Conservation (phyloP, 1,284 basidiomycete genomes). For the Quambalaria eucalypti region DNA sequence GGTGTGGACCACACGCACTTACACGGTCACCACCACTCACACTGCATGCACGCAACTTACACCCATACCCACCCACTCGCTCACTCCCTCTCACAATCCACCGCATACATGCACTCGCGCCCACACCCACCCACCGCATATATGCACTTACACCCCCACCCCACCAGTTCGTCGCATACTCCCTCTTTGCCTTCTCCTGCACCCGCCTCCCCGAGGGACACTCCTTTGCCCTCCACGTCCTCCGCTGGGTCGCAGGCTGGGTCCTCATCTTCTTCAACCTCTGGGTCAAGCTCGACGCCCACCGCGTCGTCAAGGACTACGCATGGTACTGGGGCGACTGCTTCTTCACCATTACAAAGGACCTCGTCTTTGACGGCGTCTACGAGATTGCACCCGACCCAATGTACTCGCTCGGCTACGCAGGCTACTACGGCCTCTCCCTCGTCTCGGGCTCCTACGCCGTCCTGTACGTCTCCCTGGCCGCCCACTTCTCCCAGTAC, state of each 20-base stretch:
- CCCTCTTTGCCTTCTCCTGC: constrained; percentile 73
- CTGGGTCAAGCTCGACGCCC: constrained; percentile 97
- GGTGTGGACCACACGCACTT: too few species aligned
- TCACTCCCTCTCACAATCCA: too few species aligned
- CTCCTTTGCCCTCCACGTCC: constrained; percentile 63
- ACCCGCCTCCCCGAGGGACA: constrained; percentile 67
- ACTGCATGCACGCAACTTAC: too few species aligned
- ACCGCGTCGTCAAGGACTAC: constrained; percentile 79
- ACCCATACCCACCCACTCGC: too few species aligned
- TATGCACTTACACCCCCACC: too few species aligned
- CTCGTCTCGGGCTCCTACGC: constrained; percentile 78
- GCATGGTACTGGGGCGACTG: constrained; percentile 93
- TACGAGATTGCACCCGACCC: constrained; percentile 83
- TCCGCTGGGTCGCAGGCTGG: constrained; percentile 79
- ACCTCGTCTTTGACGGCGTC: constrained; percentile 91
- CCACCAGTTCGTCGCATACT: constrained; percentile 92
- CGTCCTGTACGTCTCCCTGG: constrained; percentile 82
- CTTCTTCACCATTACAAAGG: constrained; percentile 68
- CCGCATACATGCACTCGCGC: too few species aligned
- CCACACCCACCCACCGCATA: too few species aligned
- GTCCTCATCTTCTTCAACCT: constrained; percentile 85
- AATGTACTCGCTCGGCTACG: constrained; percentile 52
- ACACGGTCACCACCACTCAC: too few species aligned
- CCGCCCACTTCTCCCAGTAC: constrained; percentile 88
- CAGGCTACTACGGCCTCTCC: constrained; percentile 81